Evolutionary conservation across 2,329 filamentous ascomycete genomes (phyloP).

Genomic region (Magnaporthiopsis poae): DNA sequence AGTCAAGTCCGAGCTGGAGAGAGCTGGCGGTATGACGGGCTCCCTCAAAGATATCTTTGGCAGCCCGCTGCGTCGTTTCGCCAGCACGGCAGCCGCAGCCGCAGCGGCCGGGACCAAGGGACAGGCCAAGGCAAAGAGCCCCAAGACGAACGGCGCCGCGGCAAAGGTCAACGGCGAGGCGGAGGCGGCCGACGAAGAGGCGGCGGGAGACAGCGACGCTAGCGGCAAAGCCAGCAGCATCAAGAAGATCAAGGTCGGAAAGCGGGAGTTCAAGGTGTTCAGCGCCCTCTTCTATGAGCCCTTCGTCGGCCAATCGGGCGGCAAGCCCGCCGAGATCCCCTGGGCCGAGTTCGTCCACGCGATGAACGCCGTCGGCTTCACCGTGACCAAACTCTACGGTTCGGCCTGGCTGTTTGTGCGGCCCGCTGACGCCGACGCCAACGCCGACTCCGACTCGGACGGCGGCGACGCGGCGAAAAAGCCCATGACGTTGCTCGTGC

Average conservation of each 20-base stretch:
- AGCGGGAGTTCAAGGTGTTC: conserved; percentile 11
- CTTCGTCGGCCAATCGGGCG: not conserved
- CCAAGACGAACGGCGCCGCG: not conserved
- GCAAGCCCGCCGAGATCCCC: conserved; percentile 9
- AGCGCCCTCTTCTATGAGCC: conserved; percentile 11
- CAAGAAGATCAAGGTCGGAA: conserved; percentile 7
- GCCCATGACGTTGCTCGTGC: not conserved
- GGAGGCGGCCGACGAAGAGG: not conserved
- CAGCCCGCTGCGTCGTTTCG: conserved; percentile 5
- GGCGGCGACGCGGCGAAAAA: not conserved
- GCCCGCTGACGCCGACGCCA: not conserved
- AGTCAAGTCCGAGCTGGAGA: conserved; percentile 9
- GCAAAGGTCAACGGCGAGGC: not conserved
- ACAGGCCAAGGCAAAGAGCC: not conserved
- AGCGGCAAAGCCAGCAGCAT: not conserved
- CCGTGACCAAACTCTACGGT: conserved; percentile 10
- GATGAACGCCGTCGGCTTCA: conserved; percentile 10
- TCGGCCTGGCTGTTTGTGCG: conserved; percentile 14
- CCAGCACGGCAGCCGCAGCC: not conserved
- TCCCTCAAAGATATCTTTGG: conserved; percentile 8
- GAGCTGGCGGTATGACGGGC: conserved; percentile 10
- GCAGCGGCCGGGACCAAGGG: not conserved
- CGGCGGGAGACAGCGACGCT: not conserved
- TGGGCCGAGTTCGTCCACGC: conserved; percentile 13
- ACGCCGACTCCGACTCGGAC: not conserved